phyloP scores from a whole-genome alignment of 306 rosid species.

The Calophaca sinica region DNA sequence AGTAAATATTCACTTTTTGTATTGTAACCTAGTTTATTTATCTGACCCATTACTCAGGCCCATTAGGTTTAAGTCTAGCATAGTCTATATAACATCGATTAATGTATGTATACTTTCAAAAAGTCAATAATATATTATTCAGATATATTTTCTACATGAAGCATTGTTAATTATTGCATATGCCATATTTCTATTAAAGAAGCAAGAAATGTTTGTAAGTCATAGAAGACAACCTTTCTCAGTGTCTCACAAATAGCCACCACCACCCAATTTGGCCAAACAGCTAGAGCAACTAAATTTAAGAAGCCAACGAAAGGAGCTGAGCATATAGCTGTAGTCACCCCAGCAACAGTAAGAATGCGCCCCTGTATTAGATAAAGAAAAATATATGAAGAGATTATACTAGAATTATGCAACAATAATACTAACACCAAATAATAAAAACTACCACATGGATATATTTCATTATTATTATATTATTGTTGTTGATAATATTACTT shows the following conservation, averaged over 20 bases:
- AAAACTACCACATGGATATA: conserved; percentile 1
- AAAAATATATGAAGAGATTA: conserved; percentile 29
- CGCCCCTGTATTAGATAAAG: conserved; percentile 74
- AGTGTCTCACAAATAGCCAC: conserved; percentile 85
- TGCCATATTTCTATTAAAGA: conserved; percentile 28
- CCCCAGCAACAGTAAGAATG: conserved; percentile 90
- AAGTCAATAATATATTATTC: too few species aligned
- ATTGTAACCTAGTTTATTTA: too few species aligned
- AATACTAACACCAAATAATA: conserved; percentile 25
- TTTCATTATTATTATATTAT: background rate
- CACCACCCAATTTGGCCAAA: conserved; percentile 90
- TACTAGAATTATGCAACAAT: conserved; percentile 28
- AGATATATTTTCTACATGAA: too few species aligned
- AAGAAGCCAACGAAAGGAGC: conserved; percentile 80
- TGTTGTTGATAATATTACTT: background rate
- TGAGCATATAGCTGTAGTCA: conserved; percentile 84
- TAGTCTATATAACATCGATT: too few species aligned
- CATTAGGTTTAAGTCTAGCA: too few species aligned
- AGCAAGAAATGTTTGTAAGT: conserved; percentile 17
- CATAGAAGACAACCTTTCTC: conserved; percentile 69
- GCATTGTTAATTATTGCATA: conserved; percentile 7
- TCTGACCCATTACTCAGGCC: too few species aligned
- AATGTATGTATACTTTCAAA: too few species aligned
- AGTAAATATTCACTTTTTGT: too few species aligned
- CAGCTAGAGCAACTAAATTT: conserved; percentile 76